Base-by-base conservation (phyloP, 257 asterid genomes). In the Thymus mandschuricus region DNA sequence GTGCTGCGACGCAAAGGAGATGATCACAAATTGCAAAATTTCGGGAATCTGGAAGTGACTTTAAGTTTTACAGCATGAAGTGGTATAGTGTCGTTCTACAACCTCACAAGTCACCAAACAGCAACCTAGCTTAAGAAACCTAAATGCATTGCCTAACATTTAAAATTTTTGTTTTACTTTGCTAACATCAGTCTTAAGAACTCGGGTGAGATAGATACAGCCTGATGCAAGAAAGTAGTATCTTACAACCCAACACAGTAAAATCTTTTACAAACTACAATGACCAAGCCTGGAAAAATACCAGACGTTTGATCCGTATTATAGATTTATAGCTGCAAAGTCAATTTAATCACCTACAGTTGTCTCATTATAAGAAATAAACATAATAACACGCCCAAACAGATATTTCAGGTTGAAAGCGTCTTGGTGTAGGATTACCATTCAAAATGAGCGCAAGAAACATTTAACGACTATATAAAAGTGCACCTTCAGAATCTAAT, bases 81-180 rank as follows among this genome's bases (percentile, higher is more conserved):
- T 38, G 35, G 46, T 44, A 55, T 52, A 54, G 55, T 4, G 44
- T 11, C 44, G 46, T 73, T 51, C 10, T 46, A 44, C 34, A 74
- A 41, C 33, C 44, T 12, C 75, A 69, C 29, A 62, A 44, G 65
- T 48, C 45, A 67, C 45, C 56, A 50, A 46, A 48, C 69, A 68
- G 35, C 28, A 43, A 21, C 21, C 21, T 21, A 21, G 21, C 21
- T 21, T 21, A 21, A 21, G 21, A 21, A 21, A 21, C 21, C 21
- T 21, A 21, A 21, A 21, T 21, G 21, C 21, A 21, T 21, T 21
- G 21, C 21, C 21, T 21, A 21, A 21, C 21, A 21, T 21, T 21
- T 21, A 21, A 21, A 21, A 34, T 52, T 43, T 50, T n/a, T 64
- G 50, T 54, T 65, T 54, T 28, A 0, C 41, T 15, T 38, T 30